These are phyloP conservation scores for Pestalotiopsis sp. DNA, from an alignment of 2,329 filamentous ascomycete genomes.

Conservation along the genomic window DNA sequence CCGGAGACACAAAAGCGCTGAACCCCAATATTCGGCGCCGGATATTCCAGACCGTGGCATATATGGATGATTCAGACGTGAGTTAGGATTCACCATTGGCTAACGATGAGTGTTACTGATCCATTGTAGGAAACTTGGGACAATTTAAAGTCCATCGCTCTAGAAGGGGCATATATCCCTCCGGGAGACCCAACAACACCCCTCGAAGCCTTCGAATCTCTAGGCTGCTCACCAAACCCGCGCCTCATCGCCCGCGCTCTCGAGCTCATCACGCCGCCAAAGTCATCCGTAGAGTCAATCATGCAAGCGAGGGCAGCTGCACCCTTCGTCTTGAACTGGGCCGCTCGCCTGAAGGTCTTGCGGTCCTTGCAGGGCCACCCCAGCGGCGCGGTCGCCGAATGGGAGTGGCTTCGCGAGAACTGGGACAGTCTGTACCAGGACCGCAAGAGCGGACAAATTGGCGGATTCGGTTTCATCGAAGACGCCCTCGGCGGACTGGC, in stretches of 20 bases:
- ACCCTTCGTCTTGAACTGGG: conserved; percentile 4
- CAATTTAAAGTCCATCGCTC: conserved; percentile 7
- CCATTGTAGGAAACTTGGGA: neutral
- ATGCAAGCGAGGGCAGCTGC: neutral
- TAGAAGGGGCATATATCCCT: conserved; percentile 4
- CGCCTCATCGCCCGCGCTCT: conserved; percentile 5
- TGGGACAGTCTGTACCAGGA: neutral
- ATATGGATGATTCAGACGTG: conserved; percentile 3
- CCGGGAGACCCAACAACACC: conserved; percentile 1
- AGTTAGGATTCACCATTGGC: neutral
- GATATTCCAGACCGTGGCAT: conserved; percentile 9
- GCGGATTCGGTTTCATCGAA: neutral
- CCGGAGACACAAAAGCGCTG: conserved; percentile 8
- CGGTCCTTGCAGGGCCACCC: neutral
- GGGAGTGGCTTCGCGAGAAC: neutral
- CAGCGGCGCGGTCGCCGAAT: conserved; percentile 1
- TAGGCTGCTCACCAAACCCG: neutral
- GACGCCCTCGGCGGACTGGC: neutral
- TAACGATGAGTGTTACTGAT: neutral
- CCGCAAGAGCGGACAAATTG: neutral
- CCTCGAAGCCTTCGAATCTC: conserved; percentile 1
- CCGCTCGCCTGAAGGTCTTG: neutral
- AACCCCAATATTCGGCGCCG: conserved; percentile 11
- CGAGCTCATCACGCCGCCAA: neutral
- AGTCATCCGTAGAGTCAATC: neutral